A percentile compares a stretch with the other conserved stretches of the same genome.
These are phyloP conservation scores for Curvularia sp. DNA, from an alignment of 2,329 filamentous ascomycete genomes.

Conservation along the genomic window DNA sequence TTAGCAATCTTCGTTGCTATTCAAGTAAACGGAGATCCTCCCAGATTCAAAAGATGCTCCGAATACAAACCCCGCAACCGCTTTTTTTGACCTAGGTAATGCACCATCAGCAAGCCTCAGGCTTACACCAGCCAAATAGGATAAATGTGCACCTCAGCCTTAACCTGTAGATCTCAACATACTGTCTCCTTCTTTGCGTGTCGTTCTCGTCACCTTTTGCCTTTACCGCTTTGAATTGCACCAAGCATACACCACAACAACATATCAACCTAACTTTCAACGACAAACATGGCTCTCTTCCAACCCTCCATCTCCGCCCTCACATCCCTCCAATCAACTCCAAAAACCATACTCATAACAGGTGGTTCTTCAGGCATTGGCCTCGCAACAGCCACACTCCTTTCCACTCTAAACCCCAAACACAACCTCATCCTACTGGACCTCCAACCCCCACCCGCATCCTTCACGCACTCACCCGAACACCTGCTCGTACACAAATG, in stretches of 20 bases:
- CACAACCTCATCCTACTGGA: slow-evolving; percentile 55
- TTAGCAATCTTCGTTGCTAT: not conserved
- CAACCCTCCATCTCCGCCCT: slow-evolving; percentile 29
- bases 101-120: not conserved
- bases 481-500: slow-evolving; percentile 50
- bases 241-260: not conserved
- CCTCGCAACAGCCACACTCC: slow-evolving; percentile 50
- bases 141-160: not conserved
- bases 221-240: not conserved
- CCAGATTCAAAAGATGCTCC: not conserved
- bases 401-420: slow-evolving; percentile 46
- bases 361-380: slow-evolving; percentile 53
- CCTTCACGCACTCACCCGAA: slow-evolving; percentile 37
- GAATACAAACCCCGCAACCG: slow-evolving; percentile 17
- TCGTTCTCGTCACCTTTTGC: not conserved
- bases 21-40: not conserved
- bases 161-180: not conserved
- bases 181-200: not conserved
- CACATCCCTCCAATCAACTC: slow-evolving; percentile 29
- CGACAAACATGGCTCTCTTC: slow-evolving; percentile 34
- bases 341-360: slow-evolving; percentile 50
- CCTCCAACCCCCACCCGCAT: slow-evolving; percentile 44
- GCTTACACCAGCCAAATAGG: not conserved
- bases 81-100: slow-evolving; percentile 25
- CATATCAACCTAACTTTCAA: not conserved